Evolutionary conservation across 768 basidiomycete species (phyloP).

Genomic region (Bullera alba): DNA sequence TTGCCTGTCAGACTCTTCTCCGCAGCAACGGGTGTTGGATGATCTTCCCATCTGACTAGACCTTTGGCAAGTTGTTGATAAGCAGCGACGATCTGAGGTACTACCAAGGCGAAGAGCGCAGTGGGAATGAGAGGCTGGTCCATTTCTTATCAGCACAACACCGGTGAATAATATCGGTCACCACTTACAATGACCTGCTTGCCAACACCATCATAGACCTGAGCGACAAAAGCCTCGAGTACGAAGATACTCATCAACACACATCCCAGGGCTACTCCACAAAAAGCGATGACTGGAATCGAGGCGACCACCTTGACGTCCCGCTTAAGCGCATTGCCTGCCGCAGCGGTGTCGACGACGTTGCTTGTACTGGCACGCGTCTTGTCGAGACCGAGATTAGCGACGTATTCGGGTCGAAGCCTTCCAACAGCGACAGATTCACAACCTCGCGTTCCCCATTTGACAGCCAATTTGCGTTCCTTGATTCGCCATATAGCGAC

Average conservation of each 20-base stretch:
- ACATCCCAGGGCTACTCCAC: constrained; percentile 61
- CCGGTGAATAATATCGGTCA: neutral
- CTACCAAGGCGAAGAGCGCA: constrained; percentile 67
- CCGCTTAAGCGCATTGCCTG: constrained; percentile 26
- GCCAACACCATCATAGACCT: constrained; percentile 82
- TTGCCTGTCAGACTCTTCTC: constrained; percentile 78
- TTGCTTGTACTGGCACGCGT: constrained; percentile 1
- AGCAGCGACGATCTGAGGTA: constrained; percentile 68
- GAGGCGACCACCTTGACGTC: constrained; percentile 38
- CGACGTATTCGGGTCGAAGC: constrained; percentile 39
- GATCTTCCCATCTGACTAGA: constrained; percentile 87
- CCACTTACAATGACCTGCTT: constrained; percentile 66
- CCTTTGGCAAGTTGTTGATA: constrained; percentile 63
- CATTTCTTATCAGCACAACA: neutral
- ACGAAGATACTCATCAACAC: constrained; percentile 65
- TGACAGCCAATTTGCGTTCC: constrained; percentile 72
- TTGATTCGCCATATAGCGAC: constrained; percentile 88
- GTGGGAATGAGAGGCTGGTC: constrained; percentile 71
- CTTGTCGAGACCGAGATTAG: constrained; percentile 26
- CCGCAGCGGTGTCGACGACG: constrained; percentile 24
- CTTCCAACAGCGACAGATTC: constrained; percentile 49
- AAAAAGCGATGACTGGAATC: constrained; percentile 53
- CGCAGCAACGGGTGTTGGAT: constrained; percentile 69
- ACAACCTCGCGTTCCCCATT: constrained; percentile 62
- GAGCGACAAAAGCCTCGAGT: constrained; percentile 81